Evolutionary conservation across 2,329 filamentous ascomycete genomes (phyloP), one percentile per base, ranked within the genome.

Genomic region (Chrysoporthe deuterocubensis): DNA sequence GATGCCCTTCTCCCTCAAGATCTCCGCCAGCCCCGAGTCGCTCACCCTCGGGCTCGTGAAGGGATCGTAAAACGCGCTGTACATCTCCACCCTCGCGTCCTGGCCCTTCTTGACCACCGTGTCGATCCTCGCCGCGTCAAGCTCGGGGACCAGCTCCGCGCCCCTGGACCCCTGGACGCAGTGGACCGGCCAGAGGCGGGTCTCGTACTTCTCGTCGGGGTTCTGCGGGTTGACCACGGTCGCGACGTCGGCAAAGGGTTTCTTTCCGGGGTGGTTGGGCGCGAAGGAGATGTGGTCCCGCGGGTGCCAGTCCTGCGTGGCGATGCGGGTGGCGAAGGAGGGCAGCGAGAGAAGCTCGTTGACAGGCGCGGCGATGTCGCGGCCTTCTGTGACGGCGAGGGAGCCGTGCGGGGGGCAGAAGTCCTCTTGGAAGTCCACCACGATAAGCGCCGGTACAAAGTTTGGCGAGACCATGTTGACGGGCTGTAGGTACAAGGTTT

Each of bases 271-370:
- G 79, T 98, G 94, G 79, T 94, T 96, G 40, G 84, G 81, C 14
- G 94, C 93, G 79, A 99, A 99, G 54, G 95, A 97, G 77, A 97
- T 84, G 83, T 98, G 95, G 75, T 90, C 80, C 2, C 74, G 72
- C 0, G 96, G 96, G 76, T 99, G 96, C 84, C 89, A 96, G 86
- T 99, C 96, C 77, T 93, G 91, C n/a, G 95, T 97, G 57, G 93
- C 93, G 72, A 98, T 82, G 72, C 90, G 92, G 74, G 92, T 77
- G 50, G 82, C 79, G 76, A 97, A 96, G 59, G 88, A 87, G 5
- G 91, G 89, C 34, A 90, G 83, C 4, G 79, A 72, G 67, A 98
- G 87, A 58, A 98, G 89, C 61, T 80, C 72, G 82, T 97, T 97
- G 80, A 98, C 85, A 21, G 85, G 72, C 2, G 88, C 84, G 9